These are phyloP conservation scores for bread wheat (Triticum aestivum) DNA, from an alignment of 176 grass and related monocot species.

Conservation along the genomic window IWGSC_CS_RefSeq_v2.1 NC_057814.1:107269113-107269612, in stretches of 20 bases:
- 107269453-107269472: not conserved
- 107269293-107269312: not conserved
- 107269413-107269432: constrained; percentile 64
- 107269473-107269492: not conserved
- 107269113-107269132: constrained; percentile 24
- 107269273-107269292: constrained; percentile 78
- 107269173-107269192: constrained; percentile 77
- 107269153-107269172: constrained; percentile 78
- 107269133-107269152: constrained; percentile 58
- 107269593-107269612: too few species aligned
- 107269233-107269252: constrained; percentile 58
- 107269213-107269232: constrained; percentile 75
- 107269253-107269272: constrained; percentile 77
- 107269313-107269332: too few species aligned
- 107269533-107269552: not conserved
- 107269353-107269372: too few species aligned
- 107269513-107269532: not conserved
- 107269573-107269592: not conserved
- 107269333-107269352: too few species aligned
- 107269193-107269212: constrained; percentile 62
- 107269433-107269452: not conserved
- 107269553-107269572: not conserved
- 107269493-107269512: not conserved
- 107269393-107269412: constrained; percentile 80
- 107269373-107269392: constrained; percentile 7